phyloP scores from a whole-genome alignment of 768 basidiomycete genomes.

The Calvatia gigantea region DNA sequence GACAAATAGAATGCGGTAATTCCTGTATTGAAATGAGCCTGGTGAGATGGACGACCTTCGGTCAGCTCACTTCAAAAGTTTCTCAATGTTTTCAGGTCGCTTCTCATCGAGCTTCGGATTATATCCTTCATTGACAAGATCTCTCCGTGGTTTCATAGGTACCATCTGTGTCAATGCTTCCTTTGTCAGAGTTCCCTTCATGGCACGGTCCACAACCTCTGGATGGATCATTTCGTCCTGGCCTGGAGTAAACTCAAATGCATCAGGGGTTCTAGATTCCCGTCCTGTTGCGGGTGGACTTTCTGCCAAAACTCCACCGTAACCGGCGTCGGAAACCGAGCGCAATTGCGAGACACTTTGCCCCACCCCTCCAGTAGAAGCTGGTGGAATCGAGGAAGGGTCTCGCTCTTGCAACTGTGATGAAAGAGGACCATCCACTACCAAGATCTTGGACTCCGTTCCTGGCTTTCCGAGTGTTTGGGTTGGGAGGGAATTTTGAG shows the following conservation, averaged over 20 bases:
- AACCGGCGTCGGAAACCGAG: too few relatives aligned
- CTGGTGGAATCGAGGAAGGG: too few relatives aligned
- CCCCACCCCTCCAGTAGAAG: too few relatives aligned
- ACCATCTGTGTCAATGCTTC: background rate
- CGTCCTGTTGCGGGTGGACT: background rate
- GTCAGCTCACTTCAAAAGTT: conserved; percentile 12
- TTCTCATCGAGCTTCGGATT: conserved; percentile 8
- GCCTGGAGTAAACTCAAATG: background rate
- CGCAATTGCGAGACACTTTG: too few relatives aligned
- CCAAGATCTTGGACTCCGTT: too few relatives aligned
- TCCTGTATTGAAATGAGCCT: conserved; percentile 10
- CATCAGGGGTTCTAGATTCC: background rate
- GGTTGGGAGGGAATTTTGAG: too few relatives aligned
- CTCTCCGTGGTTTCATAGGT: background rate
- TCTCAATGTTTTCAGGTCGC: conserved; percentile 11
- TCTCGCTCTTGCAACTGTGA: too few relatives aligned
- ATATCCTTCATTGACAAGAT: conserved; percentile 7
- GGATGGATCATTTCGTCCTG: conserved; percentile 2
- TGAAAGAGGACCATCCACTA: background rate
- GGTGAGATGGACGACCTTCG: too few relatives aligned
- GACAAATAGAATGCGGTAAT: conserved; percentile 25
- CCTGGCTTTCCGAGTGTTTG: too few relatives aligned
- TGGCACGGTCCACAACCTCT: background rate
- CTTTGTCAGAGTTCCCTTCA: background rate
- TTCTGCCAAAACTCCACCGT: too few relatives aligned